Evolutionary conservation across 2,329 filamentous ascomycete genomes (phyloP).

Genomic region (Arachnomyces sp.): DNA sequence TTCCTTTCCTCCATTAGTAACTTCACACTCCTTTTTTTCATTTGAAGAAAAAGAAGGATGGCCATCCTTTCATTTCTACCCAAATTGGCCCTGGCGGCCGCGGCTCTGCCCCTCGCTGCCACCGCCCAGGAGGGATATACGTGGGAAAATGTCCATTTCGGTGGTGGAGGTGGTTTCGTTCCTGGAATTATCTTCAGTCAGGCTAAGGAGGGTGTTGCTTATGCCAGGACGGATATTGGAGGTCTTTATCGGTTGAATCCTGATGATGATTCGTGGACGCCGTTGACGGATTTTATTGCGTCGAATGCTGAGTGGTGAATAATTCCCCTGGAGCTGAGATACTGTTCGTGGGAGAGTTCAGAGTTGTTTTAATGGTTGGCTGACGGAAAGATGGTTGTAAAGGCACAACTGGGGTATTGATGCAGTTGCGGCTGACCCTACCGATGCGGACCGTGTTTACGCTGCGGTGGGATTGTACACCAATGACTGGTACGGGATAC

Average conservation of each 20-base stretch:
- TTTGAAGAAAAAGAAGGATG: no score
- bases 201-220: constrained; percentile 41
- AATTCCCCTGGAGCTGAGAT: background rate
- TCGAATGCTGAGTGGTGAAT: constrained; percentile 39
- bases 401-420: constrained; percentile 46
- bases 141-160: no score
- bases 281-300: constrained; percentile 42
- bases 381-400: no score
- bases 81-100: no score
- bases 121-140: no score
- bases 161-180: constrained; percentile 49
- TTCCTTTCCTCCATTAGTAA: no score
- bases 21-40: no score
- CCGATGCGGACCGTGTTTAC: constrained; percentile 45
- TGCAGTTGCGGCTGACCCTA: constrained; percentile 44
- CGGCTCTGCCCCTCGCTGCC: no score
- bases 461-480: constrained; percentile 52
- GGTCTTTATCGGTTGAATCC: constrained; percentile 48
- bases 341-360: background rate
- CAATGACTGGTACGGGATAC: constrained; percentile 41
- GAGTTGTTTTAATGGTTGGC: no score
- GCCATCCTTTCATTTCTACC: no score
- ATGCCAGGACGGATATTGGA: constrained; percentile 51
- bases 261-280: constrained; percentile 45
- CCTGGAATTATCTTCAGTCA: constrained; percentile 50